Conservation (phyloP, 2,329 filamentous ascomycete species). For the Aureobasidium namibiae region DNA sequence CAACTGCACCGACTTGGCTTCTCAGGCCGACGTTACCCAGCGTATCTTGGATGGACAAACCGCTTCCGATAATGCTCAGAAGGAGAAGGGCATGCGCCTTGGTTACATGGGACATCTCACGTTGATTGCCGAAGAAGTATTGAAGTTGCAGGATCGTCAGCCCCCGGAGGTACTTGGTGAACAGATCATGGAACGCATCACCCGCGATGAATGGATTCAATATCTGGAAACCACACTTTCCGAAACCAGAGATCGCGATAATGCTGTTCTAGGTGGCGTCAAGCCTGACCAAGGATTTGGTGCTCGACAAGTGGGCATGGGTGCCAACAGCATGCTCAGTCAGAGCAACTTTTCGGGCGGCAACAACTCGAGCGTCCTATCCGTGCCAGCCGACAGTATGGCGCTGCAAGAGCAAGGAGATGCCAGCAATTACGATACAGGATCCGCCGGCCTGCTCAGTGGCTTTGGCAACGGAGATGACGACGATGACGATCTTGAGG, state of each 20-base stretch:
- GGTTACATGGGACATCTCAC: constrained; percentile 99
- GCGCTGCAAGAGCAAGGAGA: constrained; percentile 27
- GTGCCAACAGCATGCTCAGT: constrained; percentile 24
- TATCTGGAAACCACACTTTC: constrained; percentile 91
- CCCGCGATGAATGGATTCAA: constrained; percentile 83
- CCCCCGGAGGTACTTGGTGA: constrained; percentile 80
- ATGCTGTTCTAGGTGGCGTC: constrained; percentile 94
- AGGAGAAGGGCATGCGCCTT: constrained; percentile 76
- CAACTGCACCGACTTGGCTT: constrained; percentile 26
- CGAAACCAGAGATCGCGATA: constrained; percentile 90
- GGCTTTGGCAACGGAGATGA: constrained; percentile 95
- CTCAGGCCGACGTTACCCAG: constrained; percentile 79
- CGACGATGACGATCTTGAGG: constrained; percentile 81
- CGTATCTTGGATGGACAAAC: constrained; percentile 87
- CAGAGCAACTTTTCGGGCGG: constrained; percentile 45
- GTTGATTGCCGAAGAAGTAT: constrained; percentile 93
- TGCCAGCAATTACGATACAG: constrained; percentile 25
- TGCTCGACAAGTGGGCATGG: constrained; percentile 46
- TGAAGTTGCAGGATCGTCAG: constrained; percentile 95
- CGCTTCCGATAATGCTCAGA: constrained; percentile 77
- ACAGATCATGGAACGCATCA: constrained; percentile 76
- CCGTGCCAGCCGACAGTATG: constrained; percentile 32
- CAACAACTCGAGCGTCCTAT: constrained; percentile 50
- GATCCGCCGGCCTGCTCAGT: constrained; percentile 44
- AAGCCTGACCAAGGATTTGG: constrained; percentile 83